Percentiles rank a stretch among this genome's conserved stretches.
phyloP scores from a whole-genome alignment of 257 asterid species.

The Fraxinus cuspidata region DNA sequence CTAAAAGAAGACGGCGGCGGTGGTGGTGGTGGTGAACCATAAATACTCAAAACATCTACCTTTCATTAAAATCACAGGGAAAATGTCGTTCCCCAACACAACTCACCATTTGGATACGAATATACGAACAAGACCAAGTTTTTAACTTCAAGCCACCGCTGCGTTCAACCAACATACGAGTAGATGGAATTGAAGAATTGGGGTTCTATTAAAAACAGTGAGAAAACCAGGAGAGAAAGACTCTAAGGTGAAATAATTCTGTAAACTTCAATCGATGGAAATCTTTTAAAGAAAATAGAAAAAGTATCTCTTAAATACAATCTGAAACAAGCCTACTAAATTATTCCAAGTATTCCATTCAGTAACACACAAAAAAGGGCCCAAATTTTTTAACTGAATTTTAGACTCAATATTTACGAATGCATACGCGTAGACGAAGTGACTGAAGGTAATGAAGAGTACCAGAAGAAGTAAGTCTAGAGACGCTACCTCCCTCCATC shows the following conservation, averaged over 20 bases:
- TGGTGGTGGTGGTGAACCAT: not conserved
- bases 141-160: not conserved
- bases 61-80: not conserved
- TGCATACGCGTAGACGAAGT: constrained; percentile 8
- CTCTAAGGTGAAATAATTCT: not conserved
- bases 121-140: not conserved
- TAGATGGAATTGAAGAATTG: not conserved
- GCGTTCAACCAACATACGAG: not conserved
- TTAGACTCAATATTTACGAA: constrained; percentile 12
- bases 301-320: not conserved
- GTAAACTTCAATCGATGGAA: not conserved
- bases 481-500: constrained; percentile 99
- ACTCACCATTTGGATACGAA: not conserved
- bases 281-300: not conserved
- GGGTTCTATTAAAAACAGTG: not conserved
- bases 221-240: not conserved
- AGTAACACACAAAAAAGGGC: not conserved
- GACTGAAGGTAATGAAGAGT: constrained; percentile 69
- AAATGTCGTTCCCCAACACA: not conserved
- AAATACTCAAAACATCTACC: not conserved
- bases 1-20: not conserved
- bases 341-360: not conserved
- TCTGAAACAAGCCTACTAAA: not conserved
- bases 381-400: not conserved
- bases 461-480: constrained; percentile 89